Evolutionary conservation across 1,284 basidiomycete species (phyloP), one percentile per base, ranked within the genome.

Genomic region (Leccinum angustisporum): DNA sequence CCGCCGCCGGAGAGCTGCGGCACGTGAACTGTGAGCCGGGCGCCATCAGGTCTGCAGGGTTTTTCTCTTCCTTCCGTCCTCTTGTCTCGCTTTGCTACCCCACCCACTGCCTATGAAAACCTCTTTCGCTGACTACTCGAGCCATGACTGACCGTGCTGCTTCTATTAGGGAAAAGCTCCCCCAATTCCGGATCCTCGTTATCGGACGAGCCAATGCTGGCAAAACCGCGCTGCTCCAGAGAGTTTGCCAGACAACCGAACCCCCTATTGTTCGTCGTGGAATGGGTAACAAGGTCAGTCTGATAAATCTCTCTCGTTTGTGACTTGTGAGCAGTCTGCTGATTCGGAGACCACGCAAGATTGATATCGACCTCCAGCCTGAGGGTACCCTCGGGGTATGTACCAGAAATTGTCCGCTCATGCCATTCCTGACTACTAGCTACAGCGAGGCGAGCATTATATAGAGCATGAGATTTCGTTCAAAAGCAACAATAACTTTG

Each of bases 401-500:
- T 18, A 50, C 48, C 6, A 0, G 13, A 50, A 4, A 25, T 14
- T 14, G 5, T 50, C 21, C 2, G 48, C 11, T 18, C 48, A 0
- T 50, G 10, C 4, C 46, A 21, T 48, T 25, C n/a, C 46, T 52
- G 25, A 50, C 7, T 8, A 34, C 1, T 0, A 14, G 3, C 21
- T 14, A n/a, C 18, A 76, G 76, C 70, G 74, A 38, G 72, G 73
- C 25, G 43, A 65, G 18, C 76, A 77, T 13, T 8, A 74, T 46
- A 77, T 78, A 50, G 62, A 74, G 13, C 59, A 73, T n/a, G 69
- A 70, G 33, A 65, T 78, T 51, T 57, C 69, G 0, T 77, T 75
- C 33, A 1, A 36, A 9, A 66, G 58, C 50, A 68, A 62, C 31
- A n/a, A 30, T 10, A 34, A 34, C 11, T 68, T 73, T 58, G 59